A percentile compares a stretch with the other conserved stretches of the same genome.
These are phyloP conservation scores for Penicillium janthinellum DNA, from an alignment of 2,329 filamentous ascomycete genomes.

Conservation along the genomic window DNA sequence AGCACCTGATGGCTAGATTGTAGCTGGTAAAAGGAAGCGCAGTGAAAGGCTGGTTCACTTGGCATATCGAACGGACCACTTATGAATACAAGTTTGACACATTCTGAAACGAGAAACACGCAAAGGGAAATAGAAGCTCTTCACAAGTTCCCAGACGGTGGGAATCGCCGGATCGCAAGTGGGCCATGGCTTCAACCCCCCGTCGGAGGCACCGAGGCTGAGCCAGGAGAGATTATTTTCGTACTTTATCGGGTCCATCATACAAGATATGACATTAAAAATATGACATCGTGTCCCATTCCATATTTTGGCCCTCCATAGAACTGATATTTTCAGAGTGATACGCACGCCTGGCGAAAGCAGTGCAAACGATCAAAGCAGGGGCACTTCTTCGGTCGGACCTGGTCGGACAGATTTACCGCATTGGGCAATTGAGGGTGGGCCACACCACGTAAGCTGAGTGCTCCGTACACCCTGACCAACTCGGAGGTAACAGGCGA, in stretches of 20 bases:
- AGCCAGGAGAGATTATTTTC: neutral
- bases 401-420: constrained; percentile 18
- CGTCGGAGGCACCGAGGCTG: neutral
- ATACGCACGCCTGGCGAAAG: neutral
- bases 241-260: too few species aligned
- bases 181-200: neutral
- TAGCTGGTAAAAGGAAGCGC: neutral
- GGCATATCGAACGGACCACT: neutral
- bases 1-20: neutral
- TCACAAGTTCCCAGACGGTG: neutral
- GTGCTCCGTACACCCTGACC: neutral
- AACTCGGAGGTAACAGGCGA: constrained; percentile 7
- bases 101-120: neutral
- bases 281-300: neutral
- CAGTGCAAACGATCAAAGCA: neutral
- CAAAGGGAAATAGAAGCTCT: neutral
- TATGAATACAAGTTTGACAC: neutral
- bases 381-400: neutral
- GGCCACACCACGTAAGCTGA: constrained; percentile 15
- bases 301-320: neutral
- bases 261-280: neutral
- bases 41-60: neutral
- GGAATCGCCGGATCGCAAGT: neutral
- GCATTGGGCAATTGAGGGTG: constrained; percentile 12
- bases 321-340: neutral